Base-by-base conservation (phyloP, 257 asterid genomes). In the Datura wrightii region DNA sequence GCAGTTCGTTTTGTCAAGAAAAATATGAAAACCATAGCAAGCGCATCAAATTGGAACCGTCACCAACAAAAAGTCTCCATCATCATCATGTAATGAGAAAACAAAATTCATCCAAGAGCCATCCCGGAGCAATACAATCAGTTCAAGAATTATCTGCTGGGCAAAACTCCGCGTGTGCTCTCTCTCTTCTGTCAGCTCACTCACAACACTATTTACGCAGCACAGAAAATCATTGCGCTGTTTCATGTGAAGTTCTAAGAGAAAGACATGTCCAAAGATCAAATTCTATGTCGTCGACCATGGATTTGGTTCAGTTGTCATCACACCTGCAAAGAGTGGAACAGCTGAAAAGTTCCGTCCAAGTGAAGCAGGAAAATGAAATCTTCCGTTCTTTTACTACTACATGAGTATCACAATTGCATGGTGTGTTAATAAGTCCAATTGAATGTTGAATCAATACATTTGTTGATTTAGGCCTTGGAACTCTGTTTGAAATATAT, bases 301-400 rank as follows among this genome's bases (percentile, higher is more conserved):
- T 82, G n/a, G 85, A 63, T 82, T 65, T 82, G 59, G 59, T 24
- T 67, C 85, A 82, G 59, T 36, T 82, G 65, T 82, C 85, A 7
- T 19, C 79, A 2, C 39, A 82, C 54, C 85, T 82, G 34, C 85
- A 66, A 50, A 82, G 85, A 46, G 85, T 82, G 78, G 85, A 82
- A 13, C 83, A 82, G 44, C 85, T 62, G 18, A 82, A 74, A 63
- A 34, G 66, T 50, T 65, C 79, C 66, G 63, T 42, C 36, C 63
- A 82, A 82, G 42, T 44, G 53, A 63, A 82, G 79, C 48, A 24
- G 59, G 15, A 41, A 19, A 59, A 58, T 80, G 53, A 80, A 18
- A 41, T 58, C 84, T 59, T 80, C 48, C 13, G 15, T 31, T 59
- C 16, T 42, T 80, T 56, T 80, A 72, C 39, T 19, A 72, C 37